Evolutionary conservation across 176 grass and related monocot species (phyloP).

Genomic region (Carex parvula): DNA sequence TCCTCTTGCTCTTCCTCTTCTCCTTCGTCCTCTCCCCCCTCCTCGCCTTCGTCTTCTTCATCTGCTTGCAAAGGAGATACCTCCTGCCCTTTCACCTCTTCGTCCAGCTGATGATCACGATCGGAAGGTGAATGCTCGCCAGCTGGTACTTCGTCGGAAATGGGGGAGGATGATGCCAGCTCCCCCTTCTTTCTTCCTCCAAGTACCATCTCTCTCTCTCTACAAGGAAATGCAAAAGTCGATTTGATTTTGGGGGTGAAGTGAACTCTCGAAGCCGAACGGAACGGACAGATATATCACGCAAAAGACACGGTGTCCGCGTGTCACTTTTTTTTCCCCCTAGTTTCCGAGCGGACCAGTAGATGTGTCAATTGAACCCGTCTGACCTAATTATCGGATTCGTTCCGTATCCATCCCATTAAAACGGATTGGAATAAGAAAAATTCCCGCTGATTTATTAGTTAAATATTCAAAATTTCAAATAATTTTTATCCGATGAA

Average conservation of each 20-base stretch:
- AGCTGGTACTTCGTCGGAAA: neutral
- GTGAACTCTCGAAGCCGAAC: neutral
- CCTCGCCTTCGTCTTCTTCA: neutral
- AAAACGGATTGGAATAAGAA: no score
- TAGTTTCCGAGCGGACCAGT: no score
- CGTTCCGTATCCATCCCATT: no score
- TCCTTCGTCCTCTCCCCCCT: slow-evolving; percentile 15
- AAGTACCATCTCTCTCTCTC: neutral
- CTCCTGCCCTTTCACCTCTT: neutral
- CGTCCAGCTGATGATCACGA: neutral
- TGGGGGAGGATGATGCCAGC: neutral
- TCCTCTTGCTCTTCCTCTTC: neutral
- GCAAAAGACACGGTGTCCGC: neutral
- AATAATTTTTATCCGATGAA: no score
- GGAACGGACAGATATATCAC: neutral
- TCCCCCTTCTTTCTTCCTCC: neutral
- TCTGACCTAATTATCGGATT: no score
- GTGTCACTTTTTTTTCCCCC: no score
- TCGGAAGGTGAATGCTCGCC: neutral
- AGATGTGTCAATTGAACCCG: no score
- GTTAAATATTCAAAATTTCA: no score
- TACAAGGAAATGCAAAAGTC: neutral
- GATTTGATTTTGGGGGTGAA: neutral
- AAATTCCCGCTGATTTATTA: no score
- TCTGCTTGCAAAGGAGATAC: neutral